Conservation (phyloP, 495 filamentous ascomycete genomes). For the Letharia columbiana region DNA sequence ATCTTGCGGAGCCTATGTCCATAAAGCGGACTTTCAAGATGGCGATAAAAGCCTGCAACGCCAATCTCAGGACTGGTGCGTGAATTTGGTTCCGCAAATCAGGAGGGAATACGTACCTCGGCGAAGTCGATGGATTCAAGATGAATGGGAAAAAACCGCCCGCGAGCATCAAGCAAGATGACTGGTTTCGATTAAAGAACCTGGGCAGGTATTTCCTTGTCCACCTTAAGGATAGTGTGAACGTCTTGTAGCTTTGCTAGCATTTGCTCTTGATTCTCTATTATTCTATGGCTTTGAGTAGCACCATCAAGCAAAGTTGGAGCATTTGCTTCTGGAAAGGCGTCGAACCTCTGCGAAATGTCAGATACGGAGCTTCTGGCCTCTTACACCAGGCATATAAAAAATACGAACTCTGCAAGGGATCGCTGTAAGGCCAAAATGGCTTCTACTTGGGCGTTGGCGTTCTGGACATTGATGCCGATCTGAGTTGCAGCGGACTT, state of each 20-base stretch:
- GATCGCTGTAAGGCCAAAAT: neutral
- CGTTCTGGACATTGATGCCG: neutral
- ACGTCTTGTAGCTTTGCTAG: neutral
- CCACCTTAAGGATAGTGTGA: neutral
- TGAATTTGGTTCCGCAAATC: neutral
- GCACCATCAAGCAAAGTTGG: neutral
- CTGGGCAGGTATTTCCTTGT: neutral
- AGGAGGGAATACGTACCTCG: neutral
- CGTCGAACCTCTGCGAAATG: neutral
- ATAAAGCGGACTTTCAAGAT: neutral
- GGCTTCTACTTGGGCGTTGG: neutral
- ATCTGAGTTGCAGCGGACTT: neutral
- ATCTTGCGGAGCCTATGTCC: slow-evolving; percentile 3
- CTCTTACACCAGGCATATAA: neutral
- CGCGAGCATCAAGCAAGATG: slow-evolving; percentile 1
- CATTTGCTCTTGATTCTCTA: neutral
- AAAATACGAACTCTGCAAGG: neutral
- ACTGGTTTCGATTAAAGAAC: neutral
- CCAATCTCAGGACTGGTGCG: neutral
- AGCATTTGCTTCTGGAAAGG: neutral
- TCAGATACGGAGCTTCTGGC: neutral
- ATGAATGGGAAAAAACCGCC: neutral
- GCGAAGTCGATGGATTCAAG: slow-evolving; percentile 1
- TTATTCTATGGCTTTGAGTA: neutral
- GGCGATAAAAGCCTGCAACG: neutral